Conservation (phyloP, 2,329 filamentous ascomycete species). For the Cordyceps cicadae region DNA sequence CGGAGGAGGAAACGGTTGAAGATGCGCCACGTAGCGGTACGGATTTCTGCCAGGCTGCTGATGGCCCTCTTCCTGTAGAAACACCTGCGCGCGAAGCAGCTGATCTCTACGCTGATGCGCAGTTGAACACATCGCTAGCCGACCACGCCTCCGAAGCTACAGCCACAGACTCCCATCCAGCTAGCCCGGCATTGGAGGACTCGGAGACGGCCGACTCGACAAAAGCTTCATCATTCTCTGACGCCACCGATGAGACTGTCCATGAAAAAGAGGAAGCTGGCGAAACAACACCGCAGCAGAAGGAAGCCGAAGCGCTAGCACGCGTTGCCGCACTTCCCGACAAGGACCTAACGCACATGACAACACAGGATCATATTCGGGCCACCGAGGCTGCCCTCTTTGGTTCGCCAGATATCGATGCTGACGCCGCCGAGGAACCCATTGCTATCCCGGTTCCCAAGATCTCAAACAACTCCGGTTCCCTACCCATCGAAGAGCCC, state of each 20-base stretch:
- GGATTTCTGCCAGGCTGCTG: not conserved
- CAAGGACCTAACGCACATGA: not conserved
- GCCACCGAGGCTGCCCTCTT: constrained; percentile 17
- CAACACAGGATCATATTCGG: constrained; percentile 1
- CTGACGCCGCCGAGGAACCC: constrained; percentile 1
- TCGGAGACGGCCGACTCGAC: constrained; percentile 53
- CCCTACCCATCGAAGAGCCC: not conserved
- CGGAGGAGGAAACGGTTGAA: constrained; percentile 13
- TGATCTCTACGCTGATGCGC: constrained; percentile 32
- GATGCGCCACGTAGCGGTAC: not conserved
- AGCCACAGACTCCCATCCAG: constrained; percentile 48
- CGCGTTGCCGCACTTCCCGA: not conserved
- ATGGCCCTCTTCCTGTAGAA: constrained; percentile 34
- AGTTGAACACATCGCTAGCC: constrained; percentile 32
- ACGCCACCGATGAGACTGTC: constrained; percentile 53
- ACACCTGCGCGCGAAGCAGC: constrained; percentile 36
- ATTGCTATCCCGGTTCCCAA: constrained; percentile 31
- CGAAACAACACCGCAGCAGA: constrained; percentile 11
- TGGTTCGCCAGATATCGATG: constrained; percentile 8
- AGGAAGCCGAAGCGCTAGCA: constrained; percentile 7
- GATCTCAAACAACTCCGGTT: constrained; percentile 27
- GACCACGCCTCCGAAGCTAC: constrained; percentile 41
- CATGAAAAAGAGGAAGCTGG: constrained; percentile 26
- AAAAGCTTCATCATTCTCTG: constrained; percentile 55
- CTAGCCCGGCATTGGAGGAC: constrained; percentile 43